Evolutionary conservation across 1,284 basidiomycete genomes (phyloP), one percentile per base, ranked within the genome.

Genomic region (Ganoderma lucidum): DNA sequence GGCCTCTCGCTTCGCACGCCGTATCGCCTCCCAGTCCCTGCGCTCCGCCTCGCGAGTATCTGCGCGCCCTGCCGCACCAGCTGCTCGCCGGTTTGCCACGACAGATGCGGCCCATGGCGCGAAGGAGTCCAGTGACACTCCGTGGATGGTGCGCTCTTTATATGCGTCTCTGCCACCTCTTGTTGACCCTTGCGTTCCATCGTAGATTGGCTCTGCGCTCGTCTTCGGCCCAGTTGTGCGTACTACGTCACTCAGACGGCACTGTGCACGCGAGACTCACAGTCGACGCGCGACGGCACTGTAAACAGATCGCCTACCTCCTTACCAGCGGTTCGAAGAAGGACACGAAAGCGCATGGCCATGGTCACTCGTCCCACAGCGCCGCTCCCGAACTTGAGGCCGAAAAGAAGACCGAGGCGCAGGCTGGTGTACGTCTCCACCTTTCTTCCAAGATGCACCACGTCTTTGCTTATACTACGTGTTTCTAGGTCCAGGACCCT

Each of bases 171-270:
- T 1, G 15, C 2, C 8, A 44, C 2, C 19, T 3, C 28, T 58
- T 32, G 23, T 15, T 56, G 51, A 42, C 28, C 37, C 48, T 53
- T 23, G 17, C 15, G 1, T 2, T 45, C 14, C 17, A 0, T 19
- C 39, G n/a, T 56, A 80, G 79, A 77, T 79, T 69, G 79, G 77
- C 63, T 79, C 79, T 69, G 73, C 76, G 0, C 59, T 77, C 44
- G 70, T 79, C 15, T 80, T 80, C 70, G 78, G 75, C 12, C 76
- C 78, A 42, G 63, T 73, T 55, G 79, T 80, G 67, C 56, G 77
- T 73, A 23, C 42, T 44, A 28, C 37, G 19, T 63, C 23, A 61
- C 28, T n/a, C 5, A 10, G 15, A 30, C 14, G 9, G 41, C 23
- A 39, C 2, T 2, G 14, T 61, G 39, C 9, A 14, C 59, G 32